Base-by-base conservation (phyloP, 2,329 filamentous ascomycete species). In the Curvularia verruculosa region DNA sequence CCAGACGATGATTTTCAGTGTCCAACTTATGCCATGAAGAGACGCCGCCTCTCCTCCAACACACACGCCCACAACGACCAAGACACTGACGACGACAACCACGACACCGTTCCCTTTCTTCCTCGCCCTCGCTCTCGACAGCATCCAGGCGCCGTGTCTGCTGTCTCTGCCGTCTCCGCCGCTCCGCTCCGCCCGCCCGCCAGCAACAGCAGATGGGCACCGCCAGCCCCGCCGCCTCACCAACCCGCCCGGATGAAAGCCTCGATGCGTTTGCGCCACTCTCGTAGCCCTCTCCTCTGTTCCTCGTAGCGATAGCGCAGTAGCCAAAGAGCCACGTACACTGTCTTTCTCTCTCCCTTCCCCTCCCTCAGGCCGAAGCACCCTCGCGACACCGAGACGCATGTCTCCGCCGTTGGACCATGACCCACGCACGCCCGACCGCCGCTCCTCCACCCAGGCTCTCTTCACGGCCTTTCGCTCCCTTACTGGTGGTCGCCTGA, bases 341-440 rank as follows among this genome's bases (percentile, higher is more conserved):
- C 23, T 23, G 9, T 12, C 34, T 36, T 36, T 7, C 15, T n/a
- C 34, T 15, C 15, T 36, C 5, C 13, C 34, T 18, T 29, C 37
- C 39, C 34, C 37, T 40, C 31, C 8, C 40, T 23, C n/a, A 41
- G 9, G 36, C 26, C 34, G 18, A 46, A 43, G 46, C 57, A 39
- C 44, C 12, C 21, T 24, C 45, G 50, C 54, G 39, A 44, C 58
- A 53, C 53, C 58, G 54, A 46, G 59, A 61, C 72, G 61, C 59
- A 78, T 78, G 76, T 75, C 76, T 76, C 73, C 74, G 48, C 63
- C 74, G 41, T 49, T 67, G 39, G 69, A 69, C 57, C 44, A 76
- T 73, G 73, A 60, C 58, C 69, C 73, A 28, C 73, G 67, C 61
- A 75, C 74, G 52, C 75, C 75, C 58, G 72, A 77, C 57, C 64